Evolutionary conservation across 495 filamentous ascomycete species (phyloP).

Genomic region (Xylaria flabelliformis): DNA sequence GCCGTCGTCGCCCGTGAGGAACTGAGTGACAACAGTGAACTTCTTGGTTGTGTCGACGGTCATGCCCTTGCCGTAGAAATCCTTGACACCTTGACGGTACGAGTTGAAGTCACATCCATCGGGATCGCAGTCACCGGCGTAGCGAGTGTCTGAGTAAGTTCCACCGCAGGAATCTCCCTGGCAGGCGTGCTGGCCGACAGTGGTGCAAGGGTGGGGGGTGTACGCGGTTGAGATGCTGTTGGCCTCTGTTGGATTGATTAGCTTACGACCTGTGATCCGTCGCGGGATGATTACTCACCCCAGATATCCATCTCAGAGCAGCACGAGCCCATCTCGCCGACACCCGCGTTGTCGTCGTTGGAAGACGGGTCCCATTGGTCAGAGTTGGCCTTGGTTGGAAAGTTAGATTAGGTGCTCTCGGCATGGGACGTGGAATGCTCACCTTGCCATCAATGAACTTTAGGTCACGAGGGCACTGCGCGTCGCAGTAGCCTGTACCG

Average conservation of each 20-base stretch:
- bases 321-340: constrained; percentile 66
- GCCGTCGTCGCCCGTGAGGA: constrained; percentile 62
- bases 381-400: constrained; percentile 53
- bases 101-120: constrained; percentile 51
- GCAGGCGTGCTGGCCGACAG: constrained; percentile 52
- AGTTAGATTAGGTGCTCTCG: constrained; percentile 7
- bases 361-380: constrained; percentile 63
- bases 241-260: constrained; percentile 55
- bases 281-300: constrained; percentile 44
- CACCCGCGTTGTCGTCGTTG: constrained; percentile 63
- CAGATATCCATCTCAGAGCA: constrained; percentile 78
- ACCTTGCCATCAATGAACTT: constrained; percentile 58
- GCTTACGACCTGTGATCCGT: constrained; percentile 31
- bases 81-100: constrained; percentile 60
- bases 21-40: constrained; percentile 75
- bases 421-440: constrained; percentile 7
- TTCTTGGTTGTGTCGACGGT: constrained; percentile 63
- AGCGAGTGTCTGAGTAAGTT: constrained; percentile 53
- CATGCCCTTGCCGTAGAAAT: constrained; percentile 61
- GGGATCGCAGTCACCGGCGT: constrained; percentile 62
- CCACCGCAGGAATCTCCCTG: constrained; percentile 53
- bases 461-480: constrained; percentile 60
- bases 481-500: constrained; percentile 64
- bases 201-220: constrained; percentile 71
- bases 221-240: constrained; percentile 66